phyloP scores from a whole-genome alignment of 345 rosid genomes.

The Gossypium longicalyx region DNA sequence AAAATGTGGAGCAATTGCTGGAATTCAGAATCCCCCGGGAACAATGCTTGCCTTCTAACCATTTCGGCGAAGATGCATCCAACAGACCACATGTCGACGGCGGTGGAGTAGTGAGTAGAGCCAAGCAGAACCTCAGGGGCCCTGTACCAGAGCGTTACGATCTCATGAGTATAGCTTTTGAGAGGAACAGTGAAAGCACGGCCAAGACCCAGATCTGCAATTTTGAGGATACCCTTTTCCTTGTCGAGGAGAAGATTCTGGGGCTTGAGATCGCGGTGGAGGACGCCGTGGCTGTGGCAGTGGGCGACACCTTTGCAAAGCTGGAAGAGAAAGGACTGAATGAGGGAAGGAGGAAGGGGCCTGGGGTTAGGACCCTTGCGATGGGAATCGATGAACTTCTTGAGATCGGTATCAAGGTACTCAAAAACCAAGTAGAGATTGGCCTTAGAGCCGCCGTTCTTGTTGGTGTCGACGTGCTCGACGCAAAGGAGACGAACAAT shows the following conservation, averaged over 20 bases:
- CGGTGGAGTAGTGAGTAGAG: constrained; percentile 76
- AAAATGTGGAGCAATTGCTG: constrained; percentile 95
- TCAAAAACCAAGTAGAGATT: constrained; percentile 85
- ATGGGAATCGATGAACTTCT: constrained; percentile 76
- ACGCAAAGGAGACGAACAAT: constrained; percentile 87
- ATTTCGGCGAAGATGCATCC: constrained; percentile 96
- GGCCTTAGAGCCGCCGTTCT: constrained; percentile 39
- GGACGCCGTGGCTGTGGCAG: constrained; percentile 92
- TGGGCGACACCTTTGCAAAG: constrained; percentile 92
- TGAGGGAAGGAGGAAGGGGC: constrained; percentile 49
- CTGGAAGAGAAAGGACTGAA: constrained; percentile 79
- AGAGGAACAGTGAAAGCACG: constrained; percentile 92
- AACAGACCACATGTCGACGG: constrained; percentile 94
- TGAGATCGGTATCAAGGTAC: constrained; percentile 89
- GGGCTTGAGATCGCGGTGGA: constrained; percentile 89
- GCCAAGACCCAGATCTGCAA: constrained; percentile 88
- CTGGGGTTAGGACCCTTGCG: constrained; percentile 72
- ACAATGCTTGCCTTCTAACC: constrained; percentile 85
- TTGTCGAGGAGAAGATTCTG: constrained; percentile 85
- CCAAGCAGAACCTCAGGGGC: constrained; percentile 96
- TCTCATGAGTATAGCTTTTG: constrained; percentile 88
- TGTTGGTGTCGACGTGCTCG: constrained; percentile 61
- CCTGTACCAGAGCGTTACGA: constrained; percentile 92
- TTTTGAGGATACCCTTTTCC: constrained; percentile 76
- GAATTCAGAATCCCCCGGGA: constrained; percentile 91